Percentiles rank a stretch among this genome's conserved stretches.
phyloP scores from a whole-genome alignment of 495 filamentous ascomycete species.

The Bathelium albidoporum region DNA sequence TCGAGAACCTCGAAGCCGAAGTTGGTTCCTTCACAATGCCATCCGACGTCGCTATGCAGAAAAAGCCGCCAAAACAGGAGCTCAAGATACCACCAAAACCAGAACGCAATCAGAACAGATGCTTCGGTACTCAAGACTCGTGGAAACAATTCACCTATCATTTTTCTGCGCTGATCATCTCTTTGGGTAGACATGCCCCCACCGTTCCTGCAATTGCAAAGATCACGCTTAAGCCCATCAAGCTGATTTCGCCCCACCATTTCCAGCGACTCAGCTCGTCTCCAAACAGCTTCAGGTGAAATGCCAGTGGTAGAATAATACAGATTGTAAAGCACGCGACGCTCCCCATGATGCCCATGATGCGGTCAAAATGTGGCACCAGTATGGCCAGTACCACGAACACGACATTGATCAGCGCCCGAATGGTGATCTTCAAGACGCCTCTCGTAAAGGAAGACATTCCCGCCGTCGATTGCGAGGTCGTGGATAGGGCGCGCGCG shows the following conservation, averaged over 20 bases:
- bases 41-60: not conserved
- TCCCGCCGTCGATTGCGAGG: slow-evolving; percentile 35
- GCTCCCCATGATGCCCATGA: slow-evolving; percentile 88
- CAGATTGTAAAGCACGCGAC: slow-evolving; percentile 92
- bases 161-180: slow-evolving; percentile 18
- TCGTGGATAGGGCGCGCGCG: slow-evolving; percentile 39
- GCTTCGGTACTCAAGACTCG: not conserved
- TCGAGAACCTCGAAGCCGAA: too few species aligned
- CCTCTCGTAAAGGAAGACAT: slow-evolving; percentile 49
- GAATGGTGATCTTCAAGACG: slow-evolving; percentile 48
- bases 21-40: not conserved
- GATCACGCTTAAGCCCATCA: slow-evolving; percentile 58
- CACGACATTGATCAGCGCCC: slow-evolving; percentile 46
- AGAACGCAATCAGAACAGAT: not conserved
- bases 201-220: slow-evolving; percentile 71
- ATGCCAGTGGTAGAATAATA: slow-evolving; percentile 71
- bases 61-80: too few species aligned
- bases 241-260: slow-evolving; percentile 47
- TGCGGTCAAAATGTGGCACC: slow-evolving; percentile 80
- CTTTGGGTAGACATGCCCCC: slow-evolving; percentile 78
- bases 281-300: slow-evolving; percentile 90
- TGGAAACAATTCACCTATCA: not conserved
- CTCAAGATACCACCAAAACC: not conserved
- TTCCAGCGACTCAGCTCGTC: slow-evolving; percentile 51
- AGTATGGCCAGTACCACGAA: slow-evolving; percentile 65